Evolutionary conservation across 2,329 filamentous ascomycete genomes (phyloP).

Genomic region (Rutstroemia sp.): DNA sequence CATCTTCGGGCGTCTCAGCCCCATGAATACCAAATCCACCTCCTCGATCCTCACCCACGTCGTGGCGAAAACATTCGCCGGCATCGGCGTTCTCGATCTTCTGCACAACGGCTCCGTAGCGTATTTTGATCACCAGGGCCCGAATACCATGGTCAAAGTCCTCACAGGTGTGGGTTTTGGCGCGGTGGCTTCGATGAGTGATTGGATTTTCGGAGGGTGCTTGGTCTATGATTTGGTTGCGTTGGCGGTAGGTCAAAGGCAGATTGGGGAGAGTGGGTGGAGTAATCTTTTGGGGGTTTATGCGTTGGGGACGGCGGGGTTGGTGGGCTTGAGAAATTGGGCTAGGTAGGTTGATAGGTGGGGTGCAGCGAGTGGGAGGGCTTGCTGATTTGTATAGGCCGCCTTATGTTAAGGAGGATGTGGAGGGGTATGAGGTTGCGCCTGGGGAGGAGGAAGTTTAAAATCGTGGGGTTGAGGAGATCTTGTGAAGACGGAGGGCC

Average conservation of each 20-base stretch:
- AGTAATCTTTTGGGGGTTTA: constrained; percentile 43
- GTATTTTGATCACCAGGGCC: constrained; percentile 42
- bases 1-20: constrained; percentile 39
- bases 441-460: constrained; percentile 12
- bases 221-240: constrained; percentile 51
- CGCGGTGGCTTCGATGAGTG: constrained; percentile 39
- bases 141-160: constrained; percentile 40
- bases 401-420: constrained; percentile 15
- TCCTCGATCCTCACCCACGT: constrained; percentile 49
- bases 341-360: constrained; percentile 37
- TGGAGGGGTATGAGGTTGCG: constrained; percentile 16
- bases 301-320: constrained; percentile 30
- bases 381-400: constrained; percentile 16
- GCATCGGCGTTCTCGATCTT: constrained; percentile 52
- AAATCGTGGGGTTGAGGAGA: not conserved
- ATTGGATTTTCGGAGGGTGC: constrained; percentile 54
- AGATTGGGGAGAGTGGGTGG: constrained; percentile 38
- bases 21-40: constrained; percentile 42
- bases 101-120: constrained; percentile 51
- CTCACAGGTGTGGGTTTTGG: constrained; percentile 48
- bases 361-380: not conserved
- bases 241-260: constrained; percentile 44
- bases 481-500: not conserved
- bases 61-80: constrained; percentile 51
- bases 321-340: constrained; percentile 44